Evolutionary conservation across 2,329 filamentous ascomycete species (phyloP).

Genomic region (Phaeoacremonium minimum): DNA sequence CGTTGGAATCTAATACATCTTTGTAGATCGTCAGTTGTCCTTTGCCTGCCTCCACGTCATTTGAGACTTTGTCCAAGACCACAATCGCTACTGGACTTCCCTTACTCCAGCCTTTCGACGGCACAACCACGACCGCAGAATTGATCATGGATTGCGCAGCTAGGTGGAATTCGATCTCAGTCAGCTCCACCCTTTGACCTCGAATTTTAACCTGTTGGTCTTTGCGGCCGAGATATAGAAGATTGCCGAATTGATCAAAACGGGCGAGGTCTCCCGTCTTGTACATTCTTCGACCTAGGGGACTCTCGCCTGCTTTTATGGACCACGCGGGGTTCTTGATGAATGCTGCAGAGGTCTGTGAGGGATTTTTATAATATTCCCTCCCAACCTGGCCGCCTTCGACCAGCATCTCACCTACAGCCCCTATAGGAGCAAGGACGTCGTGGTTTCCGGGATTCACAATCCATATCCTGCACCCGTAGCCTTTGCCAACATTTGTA

Average conservation of each 20-base stretch:
- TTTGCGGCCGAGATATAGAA: slow-evolving; percentile 41
- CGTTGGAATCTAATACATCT: too few species aligned
- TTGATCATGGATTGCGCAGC: too few species aligned
- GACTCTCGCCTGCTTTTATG: too few species aligned
- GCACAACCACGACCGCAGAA: too few species aligned
- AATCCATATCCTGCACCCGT: slow-evolving; percentile 21
- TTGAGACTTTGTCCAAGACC: too few species aligned
- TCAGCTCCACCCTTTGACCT: slow-evolving; percentile 47
- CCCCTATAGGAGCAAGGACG: slow-evolving; percentile 21
- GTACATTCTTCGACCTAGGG: slow-evolving; percentile 15
- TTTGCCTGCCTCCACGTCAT: too few species aligned
- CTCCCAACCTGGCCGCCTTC: slow-evolving; percentile 39
- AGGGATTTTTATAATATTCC: slow-evolving; percentile 42
- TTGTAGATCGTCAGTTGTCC: too few species aligned
- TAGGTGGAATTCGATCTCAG: slow-evolving; percentile 10
- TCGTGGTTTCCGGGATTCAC: slow-evolving; percentile 21
- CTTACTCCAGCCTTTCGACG: too few species aligned
- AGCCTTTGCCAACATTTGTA: slow-evolving; percentile 13
- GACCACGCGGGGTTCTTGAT: slow-evolving; percentile 8
- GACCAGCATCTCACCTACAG: slow-evolving; percentile 29
- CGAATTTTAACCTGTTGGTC: slow-evolving; percentile 52
- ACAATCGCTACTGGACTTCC: too few species aligned
- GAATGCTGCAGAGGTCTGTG: slow-evolving; percentile 40
- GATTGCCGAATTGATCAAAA: slow-evolving; percentile 26
- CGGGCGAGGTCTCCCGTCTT: slow-evolving; percentile 33